Percentiles rank a stretch among this genome's conserved stretches.
phyloP scores from a whole-genome alignment of 352 stramenopile species.

The Globisporangium mamillatum region DNA sequence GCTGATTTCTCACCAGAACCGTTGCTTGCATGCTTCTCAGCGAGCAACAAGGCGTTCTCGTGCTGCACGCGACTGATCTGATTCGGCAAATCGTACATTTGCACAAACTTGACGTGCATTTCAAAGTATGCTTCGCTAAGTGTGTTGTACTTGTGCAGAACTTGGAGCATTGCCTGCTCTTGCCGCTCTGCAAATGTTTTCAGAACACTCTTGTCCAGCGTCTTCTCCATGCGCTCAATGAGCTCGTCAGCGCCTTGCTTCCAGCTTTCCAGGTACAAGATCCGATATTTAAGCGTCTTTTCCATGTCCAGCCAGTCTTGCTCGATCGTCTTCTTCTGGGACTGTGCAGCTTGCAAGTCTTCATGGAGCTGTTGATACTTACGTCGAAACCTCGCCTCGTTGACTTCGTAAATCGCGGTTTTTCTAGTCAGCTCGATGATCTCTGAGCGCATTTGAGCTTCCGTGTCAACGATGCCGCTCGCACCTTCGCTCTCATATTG shows the following conservation, averaged over 20 bases:
- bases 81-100: constrained; percentile 40
- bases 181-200: constrained; percentile 46
- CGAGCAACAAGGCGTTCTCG: constrained; percentile 45
- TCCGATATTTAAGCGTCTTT: constrained; percentile 78
- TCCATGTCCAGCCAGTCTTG: constrained; percentile 88
- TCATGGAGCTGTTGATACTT: constrained; percentile 51
- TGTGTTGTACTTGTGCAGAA: constrained; percentile 38
- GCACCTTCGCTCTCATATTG: constrained; percentile 16
- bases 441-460: constrained; percentile 41
- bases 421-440: constrained; percentile 73
- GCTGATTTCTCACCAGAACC: neutral
- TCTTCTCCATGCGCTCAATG: constrained; percentile 60
- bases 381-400: constrained; percentile 71
- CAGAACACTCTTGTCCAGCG: constrained; percentile 57
- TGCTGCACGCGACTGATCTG: constrained; percentile 48
- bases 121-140: constrained; percentile 43
- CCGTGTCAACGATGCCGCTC: constrained; percentile 17
- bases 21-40: constrained; percentile 23
- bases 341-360: constrained; percentile 34
- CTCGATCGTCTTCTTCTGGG: constrained; percentile 42
- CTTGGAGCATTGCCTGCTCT: constrained; percentile 25
- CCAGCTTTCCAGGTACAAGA: constrained; percentile 91
- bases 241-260: constrained; percentile 70
- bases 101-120: constrained; percentile 49
- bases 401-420: constrained; percentile 78